Evolutionary conservation across 192 early-diverging fungal species (phyloP), one percentile per base, ranked within the genome.

Genomic region (Coemansia sp.): DNA sequence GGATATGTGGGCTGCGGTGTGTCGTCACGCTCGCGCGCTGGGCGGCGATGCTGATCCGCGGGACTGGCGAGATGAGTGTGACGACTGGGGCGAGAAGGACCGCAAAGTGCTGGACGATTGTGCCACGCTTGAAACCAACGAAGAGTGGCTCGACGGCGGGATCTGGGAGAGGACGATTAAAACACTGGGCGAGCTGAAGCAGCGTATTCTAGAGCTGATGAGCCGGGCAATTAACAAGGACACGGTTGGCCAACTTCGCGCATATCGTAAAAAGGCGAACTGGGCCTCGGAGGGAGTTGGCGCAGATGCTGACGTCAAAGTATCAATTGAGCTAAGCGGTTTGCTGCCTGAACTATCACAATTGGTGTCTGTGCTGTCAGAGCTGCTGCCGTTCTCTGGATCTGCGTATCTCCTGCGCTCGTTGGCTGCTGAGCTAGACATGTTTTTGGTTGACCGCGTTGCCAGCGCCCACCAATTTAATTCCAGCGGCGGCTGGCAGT

Each of bases 1-100:
- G 22, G 66, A 71, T 22, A 55, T 75, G 68, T 81, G 78, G 78
- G 68, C 66, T 14, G 78, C 68, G 1, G 72, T 75, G 11, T 75
- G 78, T 27, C 65, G 60, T 3, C 69, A 62, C 23, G 62, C 73
- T 12, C 32, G 14, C 5, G 63, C 54, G 23, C 64, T 66, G 16
- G 73, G 41, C 13, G 27, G 22, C n/a, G 43, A 27, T 16, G 18
- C 52, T 4, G 73, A 75, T 20, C 76, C 76, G 19, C 65, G 76
- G 20, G 76, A 79, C 64, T 81, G 71, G 78, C 72, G 72, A n/a
- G 63, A 68, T 8, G 49, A 56, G 52, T 71, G 69, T 49, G 73
- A 75, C 50, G 39, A 61, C 23, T 81, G 72, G 71, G 57, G 23
- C 38, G 61, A 51, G 6, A 49, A 43, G 8, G 77, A 79, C 20